Base-by-base conservation (phyloP, 2,329 filamentous ascomycete genomes). In the Cryphonectria naterciae region DNA sequence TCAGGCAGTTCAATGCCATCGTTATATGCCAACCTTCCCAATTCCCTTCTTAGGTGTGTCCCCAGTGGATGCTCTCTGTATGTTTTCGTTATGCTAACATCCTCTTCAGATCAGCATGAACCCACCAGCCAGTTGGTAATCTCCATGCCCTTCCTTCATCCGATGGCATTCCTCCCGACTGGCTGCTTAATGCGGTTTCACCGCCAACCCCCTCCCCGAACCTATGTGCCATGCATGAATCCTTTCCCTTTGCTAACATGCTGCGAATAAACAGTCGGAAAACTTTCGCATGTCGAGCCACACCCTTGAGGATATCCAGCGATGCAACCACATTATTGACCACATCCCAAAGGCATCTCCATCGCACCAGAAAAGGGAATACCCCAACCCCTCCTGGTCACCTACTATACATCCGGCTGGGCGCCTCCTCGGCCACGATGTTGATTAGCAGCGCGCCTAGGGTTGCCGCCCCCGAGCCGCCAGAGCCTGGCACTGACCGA, bases 401-500 rank as follows among this genome's bases (percentile, higher is more conserved):
- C 15, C 1, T 35, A 19, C 28, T 3, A 19, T 2, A 17, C 54
- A 17, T 13, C 54, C 13, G 2, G 5, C 25, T 28, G 7, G 6
- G 5, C 54, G 5, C 6, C 13, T 17, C 28, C 25, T 8, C 1
- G 28, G 7, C 3, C 25, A 32, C 25, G 54, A 1, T 28, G 25
- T 15, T 19, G 28, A 17, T 58, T 35, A 5, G 19, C 25, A 8
- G 54, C 54, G 13, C 54, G 54, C 54, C 28, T 58, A 15, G 54
- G 54, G 15, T 58, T 32, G 25, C 28, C 28, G 25, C 54, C 54
- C 2, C 54, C 2, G 54, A 32, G 15, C 13, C 54, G 54, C 54
- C 54, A 58, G 4, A 58, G 54, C 54, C 54, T 58, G 25, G 25
- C 28, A 32, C 54, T 58, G 54, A 58, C 54, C 25, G 54, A 58